Base-by-base conservation (phyloP, 441 rosid species). In the Pelargonium australe region DNA sequence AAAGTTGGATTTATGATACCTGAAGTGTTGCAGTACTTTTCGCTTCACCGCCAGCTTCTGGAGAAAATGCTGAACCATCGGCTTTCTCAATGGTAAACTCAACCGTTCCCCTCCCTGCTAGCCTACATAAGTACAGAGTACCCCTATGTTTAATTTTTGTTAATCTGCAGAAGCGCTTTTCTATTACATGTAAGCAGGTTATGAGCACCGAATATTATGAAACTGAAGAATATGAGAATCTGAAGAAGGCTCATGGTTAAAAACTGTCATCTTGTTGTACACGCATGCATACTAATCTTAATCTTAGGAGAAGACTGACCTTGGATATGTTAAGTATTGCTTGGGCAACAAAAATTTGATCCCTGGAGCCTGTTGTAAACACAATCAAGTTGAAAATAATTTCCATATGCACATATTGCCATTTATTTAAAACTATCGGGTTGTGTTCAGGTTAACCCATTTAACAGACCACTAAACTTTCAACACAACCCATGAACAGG, bases 271-370 rank as follows among this genome's bases (percentile, higher is more conserved):
- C 62, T 57, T 5, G 17, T n/a, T 12, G 12, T 7, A 16, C 20
- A 17, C 19, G 23, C 9, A 17, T 57, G 25, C 62, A 57, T 57
- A 57, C 20, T 57, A 17, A 57, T 57, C 28, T 57, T 14, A 7
- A 57, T 57, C 25, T 37, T 45, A 19, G 44, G 37, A 73, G 68
- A 58, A 51, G 70, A 76, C 82, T 79, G 71, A 87, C 97, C 96
- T 91, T n/a, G 99, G 99, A 79, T 88, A 91, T 69, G 84, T 85
- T 81, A 78, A 69, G 86, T 87, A 95, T 64, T 90, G 92, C 77
- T 81, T 67, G 16, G 97, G 99, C 79, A 95, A 80, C 84, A 95
- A 74, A 86, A 95, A 95, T 37, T 95, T 90, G 74, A 95, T 78
- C 49, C 96, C 96, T 58, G 97, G 92, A 68, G 97, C 99, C 97